Base-by-base conservation (phyloP, 2,329 filamentous ascomycete species). In the Sarocladium kiliense region DNA sequence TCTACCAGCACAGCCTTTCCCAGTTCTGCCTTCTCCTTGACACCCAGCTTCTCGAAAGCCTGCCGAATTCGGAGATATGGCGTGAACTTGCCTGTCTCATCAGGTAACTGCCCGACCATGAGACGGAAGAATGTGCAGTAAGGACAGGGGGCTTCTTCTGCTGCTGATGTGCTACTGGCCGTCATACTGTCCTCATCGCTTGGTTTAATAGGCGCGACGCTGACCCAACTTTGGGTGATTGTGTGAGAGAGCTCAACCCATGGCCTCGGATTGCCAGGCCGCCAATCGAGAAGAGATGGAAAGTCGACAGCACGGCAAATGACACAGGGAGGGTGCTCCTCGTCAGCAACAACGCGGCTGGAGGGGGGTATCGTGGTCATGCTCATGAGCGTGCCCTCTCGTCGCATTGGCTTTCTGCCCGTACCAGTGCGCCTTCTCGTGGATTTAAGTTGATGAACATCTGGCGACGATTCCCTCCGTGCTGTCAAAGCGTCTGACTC, bases 101-200 rank as follows among this genome's bases (percentile, higher is more conserved):
- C 55, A 12, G 41, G 18, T 10, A 25, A 25, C 30, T 41, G 34
- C 18, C 58, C 60, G 19, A 72, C 64, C 59, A 72, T 58, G 50
- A 68, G 65, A 45, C 68, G 64, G 56, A 72, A 71, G 59, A 72
- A 72, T 55, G 65, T 63, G 58, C 70, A 72, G 59, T 69, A 72
- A n/a, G 70, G 70, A 53, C 70, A 72, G 3, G 58, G 56, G 16
- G 66, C 65, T 9, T 61, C 56, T 34, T 62, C 64, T 19, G 61
- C 21, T 23, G 44, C 27, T 21, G 30, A 50, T 45, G 39, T 41
- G 34, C 34, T 41, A 26, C 23, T 55, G 34, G 12, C 27, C 54
- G 25, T 53, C 54, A 1, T 32, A 19, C 25, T 54, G 27, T 54
- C 53, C 26, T 4, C 34, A 30, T 54, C 53, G 14, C 32, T n/a